Conservation (phyloP, 192 early-diverging fungal species). For the Cetraspora pellucida region DNA sequence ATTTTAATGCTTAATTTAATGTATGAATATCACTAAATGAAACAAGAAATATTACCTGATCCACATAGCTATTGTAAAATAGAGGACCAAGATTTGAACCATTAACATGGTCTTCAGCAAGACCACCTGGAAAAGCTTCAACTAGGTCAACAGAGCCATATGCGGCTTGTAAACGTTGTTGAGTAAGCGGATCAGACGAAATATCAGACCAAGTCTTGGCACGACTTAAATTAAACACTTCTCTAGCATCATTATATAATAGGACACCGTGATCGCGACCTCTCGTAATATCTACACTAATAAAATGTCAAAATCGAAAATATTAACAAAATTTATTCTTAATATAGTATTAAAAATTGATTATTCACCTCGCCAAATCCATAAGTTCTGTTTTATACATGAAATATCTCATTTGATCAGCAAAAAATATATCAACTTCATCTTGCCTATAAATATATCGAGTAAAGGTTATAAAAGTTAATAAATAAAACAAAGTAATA, state of each 20-base stretch:
- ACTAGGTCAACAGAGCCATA: conserved; percentile 25
- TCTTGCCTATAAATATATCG: neutral
- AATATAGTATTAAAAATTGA: no score
- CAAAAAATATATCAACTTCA: neutral
- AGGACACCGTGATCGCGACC: conserved; percentile 3
- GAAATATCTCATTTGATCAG: conserved; percentile 13
- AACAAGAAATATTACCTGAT: no score
- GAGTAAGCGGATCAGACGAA: conserved; percentile 5
- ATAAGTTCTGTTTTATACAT: neutral
- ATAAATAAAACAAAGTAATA: neutral
- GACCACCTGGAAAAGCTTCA: conserved; percentile 24
- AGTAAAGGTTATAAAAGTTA: neutral
- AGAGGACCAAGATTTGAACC: neutral
- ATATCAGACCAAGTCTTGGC: neutral
- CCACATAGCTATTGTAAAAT: neutral
- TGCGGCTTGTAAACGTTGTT: neutral
- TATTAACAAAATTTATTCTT: no score
- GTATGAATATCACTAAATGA: no score
- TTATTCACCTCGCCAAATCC: neutral
- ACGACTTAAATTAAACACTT: neutral
- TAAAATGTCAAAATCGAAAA: neutral
- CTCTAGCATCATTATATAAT: conserved; percentile 34
- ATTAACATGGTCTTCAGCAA: conserved; percentile 11
- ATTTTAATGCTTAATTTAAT: no score
- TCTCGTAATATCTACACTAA: neutral